Percentiles rank a stretch among this genome's conserved stretches.
phyloP scores from a whole-genome alignment of 148 eudicot species.

The Heliamphora exappendiculata region DNA sequence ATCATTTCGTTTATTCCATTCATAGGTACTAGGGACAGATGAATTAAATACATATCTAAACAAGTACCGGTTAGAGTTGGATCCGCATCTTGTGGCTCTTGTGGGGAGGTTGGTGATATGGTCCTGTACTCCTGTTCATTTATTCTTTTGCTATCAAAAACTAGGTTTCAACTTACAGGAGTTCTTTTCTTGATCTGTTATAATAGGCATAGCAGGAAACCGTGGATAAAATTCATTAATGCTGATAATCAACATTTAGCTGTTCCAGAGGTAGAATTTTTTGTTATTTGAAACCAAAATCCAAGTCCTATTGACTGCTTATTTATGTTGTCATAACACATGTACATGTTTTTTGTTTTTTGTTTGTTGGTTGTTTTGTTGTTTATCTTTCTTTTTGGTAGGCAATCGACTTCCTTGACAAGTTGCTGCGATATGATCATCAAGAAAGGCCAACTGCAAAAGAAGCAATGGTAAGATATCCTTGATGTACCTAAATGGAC shows the following conservation, averaged over 20 bases:
- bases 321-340: too few relatives aligned
- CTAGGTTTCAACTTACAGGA: too few relatives aligned
- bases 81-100: slow-evolving; percentile 41
- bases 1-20: too few relatives aligned
- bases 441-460: slow-evolving; percentile 86
- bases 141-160: slow-evolving; percentile 15
- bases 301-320: neutral
- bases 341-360: neutral
- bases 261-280: slow-evolving; percentile 64
- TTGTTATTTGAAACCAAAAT: too few relatives aligned
- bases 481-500: too few relatives aligned
- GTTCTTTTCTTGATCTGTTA: too few relatives aligned
- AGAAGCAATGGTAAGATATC: slow-evolving; percentile 86
- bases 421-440: slow-evolving; percentile 93
- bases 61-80: slow-evolving; percentile 35
- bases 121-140: neutral
- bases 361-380: neutral
- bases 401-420: slow-evolving; percentile 91
- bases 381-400: slow-evolving; percentile 19
- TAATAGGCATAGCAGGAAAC: slow-evolving; percentile 96
- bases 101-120: slow-evolving; percentile 47
- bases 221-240: slow-evolving; percentile 84
- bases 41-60: slow-evolving; percentile 36
- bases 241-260: slow-evolving; percentile 88
- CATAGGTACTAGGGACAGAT: slow-evolving; percentile 45